A percentile compares a stretch with the other conserved stretches of the same genome.
phyloP scores from a whole-genome alignment of 2,329 filamentous ascomycete species.

The Curvularia sp. region DNA sequence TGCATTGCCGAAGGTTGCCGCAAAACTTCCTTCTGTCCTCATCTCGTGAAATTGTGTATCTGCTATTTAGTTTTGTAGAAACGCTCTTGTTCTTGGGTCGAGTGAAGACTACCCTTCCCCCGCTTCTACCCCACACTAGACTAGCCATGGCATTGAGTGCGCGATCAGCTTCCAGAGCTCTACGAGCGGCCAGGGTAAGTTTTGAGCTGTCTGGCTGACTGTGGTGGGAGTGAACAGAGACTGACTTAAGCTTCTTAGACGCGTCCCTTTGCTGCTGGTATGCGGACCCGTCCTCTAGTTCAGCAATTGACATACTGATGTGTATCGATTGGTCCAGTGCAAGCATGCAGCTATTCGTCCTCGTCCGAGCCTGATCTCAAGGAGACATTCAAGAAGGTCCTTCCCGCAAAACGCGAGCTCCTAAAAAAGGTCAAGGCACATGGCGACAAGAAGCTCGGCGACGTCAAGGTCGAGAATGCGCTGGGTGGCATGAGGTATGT shows the following conservation, averaged over 20 bases:
- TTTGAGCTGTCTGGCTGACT: neutral
- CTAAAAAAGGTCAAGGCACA: conserved; percentile 92
- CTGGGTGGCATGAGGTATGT: conserved; percentile 87
- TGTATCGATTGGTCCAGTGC: conserved; percentile 36
- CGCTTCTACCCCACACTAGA: conserved; percentile 40
- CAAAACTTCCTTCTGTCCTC: conserved; percentile 23
- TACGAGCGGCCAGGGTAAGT: conserved; percentile 69
- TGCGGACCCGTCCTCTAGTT: conserved; percentile 31
- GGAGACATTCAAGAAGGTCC: conserved; percentile 78
- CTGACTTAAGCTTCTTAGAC: conserved; percentile 33
- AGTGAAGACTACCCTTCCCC: conserved; percentile 26
- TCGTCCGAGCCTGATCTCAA: conserved; percentile 88
- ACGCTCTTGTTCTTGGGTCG: conserved; percentile 14
- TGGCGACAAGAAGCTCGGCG: conserved; percentile 81
- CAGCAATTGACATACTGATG: conserved; percentile 23
- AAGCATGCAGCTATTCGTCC: conserved; percentile 69
- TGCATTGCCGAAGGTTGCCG: conserved; percentile 42
- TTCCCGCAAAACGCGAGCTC: conserved; percentile 91
- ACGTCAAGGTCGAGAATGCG: conserved; percentile 92
- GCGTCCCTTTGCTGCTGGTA: conserved; percentile 48
- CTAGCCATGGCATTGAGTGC: conserved; percentile 69
- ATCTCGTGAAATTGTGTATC: neutral
- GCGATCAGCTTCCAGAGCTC: conserved; percentile 66
- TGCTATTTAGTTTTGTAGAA: conserved; percentile 6
- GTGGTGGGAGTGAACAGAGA: neutral